phyloP scores from a whole-genome alignment of 805 yeast genomes.

The Maudiozyma barnettii region DNA sequence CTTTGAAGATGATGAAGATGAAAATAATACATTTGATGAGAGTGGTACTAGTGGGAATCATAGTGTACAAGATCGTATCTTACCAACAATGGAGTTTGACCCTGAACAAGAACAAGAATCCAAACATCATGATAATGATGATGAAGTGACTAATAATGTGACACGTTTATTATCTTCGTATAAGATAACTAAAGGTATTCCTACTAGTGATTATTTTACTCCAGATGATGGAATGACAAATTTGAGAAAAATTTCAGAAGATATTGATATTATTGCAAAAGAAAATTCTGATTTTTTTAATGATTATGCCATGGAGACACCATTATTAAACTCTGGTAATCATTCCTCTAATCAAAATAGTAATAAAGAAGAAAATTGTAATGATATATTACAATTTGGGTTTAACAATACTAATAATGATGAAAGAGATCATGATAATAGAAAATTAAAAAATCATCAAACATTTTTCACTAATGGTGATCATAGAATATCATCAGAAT shows the following conservation, averaged over 20 bases:
- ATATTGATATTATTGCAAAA: constrained; percentile 10
- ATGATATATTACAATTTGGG: neutral
- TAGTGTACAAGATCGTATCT: neutral
- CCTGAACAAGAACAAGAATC: neutral
- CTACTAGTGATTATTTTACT: neutral
- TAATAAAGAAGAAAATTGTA: neutral
- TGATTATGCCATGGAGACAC: constrained; percentile 2
- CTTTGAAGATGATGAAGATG: neutral
- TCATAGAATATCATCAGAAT: neutral
- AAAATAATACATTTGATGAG: neutral
- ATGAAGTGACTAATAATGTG: constrained; percentile 12
- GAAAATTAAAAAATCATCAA: neutral
- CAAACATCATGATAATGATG: neutral
- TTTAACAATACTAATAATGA: neutral
- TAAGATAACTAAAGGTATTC: constrained; percentile 11
- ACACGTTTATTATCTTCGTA: constrained; percentile 13
- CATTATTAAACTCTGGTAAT: neutral
- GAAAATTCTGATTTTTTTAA: constrained; percentile 4
- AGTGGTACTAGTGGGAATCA: neutral
- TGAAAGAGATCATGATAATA: neutral
- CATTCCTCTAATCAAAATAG: neutral
- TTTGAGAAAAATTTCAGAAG: constrained; percentile 8
- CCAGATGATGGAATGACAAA: neutral
- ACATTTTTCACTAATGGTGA: neutral
- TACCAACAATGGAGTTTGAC: neutral